Evolutionary conservation across 2,329 filamentous ascomycete species (phyloP), one percentile per base, ranked within the genome.

Genomic region (Calonectria multiphialidica): DNA sequence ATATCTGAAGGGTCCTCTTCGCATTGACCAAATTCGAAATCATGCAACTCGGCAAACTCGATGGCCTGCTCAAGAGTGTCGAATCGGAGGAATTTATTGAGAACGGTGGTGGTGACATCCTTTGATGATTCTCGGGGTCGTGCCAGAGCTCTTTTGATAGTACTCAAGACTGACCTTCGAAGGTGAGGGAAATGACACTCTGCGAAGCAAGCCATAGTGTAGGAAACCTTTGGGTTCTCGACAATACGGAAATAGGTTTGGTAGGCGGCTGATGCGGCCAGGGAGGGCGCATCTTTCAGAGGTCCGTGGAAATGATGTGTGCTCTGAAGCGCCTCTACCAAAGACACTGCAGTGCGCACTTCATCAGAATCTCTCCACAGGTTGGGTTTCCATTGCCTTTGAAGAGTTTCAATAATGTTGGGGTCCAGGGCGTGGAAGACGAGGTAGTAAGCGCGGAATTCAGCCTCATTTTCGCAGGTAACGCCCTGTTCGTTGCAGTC

Each of bases 191-290:
- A 93, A 77, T 92, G 90, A n/a, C 91, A 89, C 77, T 93, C 91
- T 8, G 91, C 91, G 72, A 93, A 89, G 76, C 92, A 93, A 16
- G 91, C 92, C 90, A 93, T 92, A 1, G 90, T 92, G 78, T 93
- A 93, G 0, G 92, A 93, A 2, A 92, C 88, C 18, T 85, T 82
- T 0, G 85, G 83, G 47, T 88, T 86, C 74, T 90, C 86, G 33
- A 93, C 84, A 59, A 93, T 91, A 28, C 87, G 85, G 78, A 93
- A 93, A 80, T 89, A 93, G 21, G 88, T 86, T 28, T 86, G 83
- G 53, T 87, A 89, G 7, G 86, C 85, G 23, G 87, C 86, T 47
- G 88, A 84, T 2, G 89, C 87, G 13, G 88, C 87, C 21, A 88
- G 82, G 1, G 86, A 85, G 1, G 87, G 86, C 0, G 82, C 84